Evolutionary conservation across 805 yeast genomes (phyloP).

Genomic region (Pichia cabralensis): DNA sequence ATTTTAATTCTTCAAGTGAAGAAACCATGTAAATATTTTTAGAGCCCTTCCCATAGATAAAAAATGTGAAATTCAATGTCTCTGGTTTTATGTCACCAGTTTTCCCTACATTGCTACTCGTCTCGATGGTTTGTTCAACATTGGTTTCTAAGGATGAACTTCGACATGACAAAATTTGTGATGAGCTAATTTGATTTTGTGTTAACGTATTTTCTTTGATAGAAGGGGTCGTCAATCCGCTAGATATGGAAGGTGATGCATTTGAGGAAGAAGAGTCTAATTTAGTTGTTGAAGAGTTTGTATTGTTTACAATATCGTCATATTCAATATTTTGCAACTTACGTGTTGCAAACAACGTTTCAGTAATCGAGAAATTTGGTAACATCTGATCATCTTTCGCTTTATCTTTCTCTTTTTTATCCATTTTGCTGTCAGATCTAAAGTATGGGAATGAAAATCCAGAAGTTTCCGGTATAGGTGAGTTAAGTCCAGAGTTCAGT

Average conservation of each 20-base stretch:
- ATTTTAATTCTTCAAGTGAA: slow-evolving; percentile 35
- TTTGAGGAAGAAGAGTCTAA: too few species aligned
- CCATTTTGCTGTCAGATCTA: too few species aligned
- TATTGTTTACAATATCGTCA: slow-evolving; percentile 15
- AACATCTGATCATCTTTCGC: slow-evolving; percentile 3
- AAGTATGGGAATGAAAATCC: slow-evolving; percentile 5
- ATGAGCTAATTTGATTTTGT: too few species aligned
- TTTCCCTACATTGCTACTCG: too few species aligned
- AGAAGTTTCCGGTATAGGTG: too few species aligned
- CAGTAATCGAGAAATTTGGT: slow-evolving; percentile 19
- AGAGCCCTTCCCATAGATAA: slow-evolving; percentile 32
- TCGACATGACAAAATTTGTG: too few species aligned
- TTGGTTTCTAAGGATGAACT: too few species aligned
- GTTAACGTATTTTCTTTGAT: too few species aligned
- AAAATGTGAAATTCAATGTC: slow-evolving; percentile 22
- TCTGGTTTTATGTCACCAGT: too few species aligned
- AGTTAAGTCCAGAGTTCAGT: neutral
- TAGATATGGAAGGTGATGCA: too few species aligned
- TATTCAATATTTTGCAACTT: slow-evolving; percentile 17
- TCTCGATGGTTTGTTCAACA: too few species aligned
- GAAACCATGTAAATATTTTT: slow-evolving; percentile 33
- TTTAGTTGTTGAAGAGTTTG: neutral
- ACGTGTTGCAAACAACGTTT: slow-evolving; percentile 22
- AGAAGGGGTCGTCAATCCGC: too few species aligned
- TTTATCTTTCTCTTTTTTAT: neutral